phyloP scores from a whole-genome alignment of 2,329 filamentous ascomycete genomes.

The Myriosclerotinia curreyana region DNA sequence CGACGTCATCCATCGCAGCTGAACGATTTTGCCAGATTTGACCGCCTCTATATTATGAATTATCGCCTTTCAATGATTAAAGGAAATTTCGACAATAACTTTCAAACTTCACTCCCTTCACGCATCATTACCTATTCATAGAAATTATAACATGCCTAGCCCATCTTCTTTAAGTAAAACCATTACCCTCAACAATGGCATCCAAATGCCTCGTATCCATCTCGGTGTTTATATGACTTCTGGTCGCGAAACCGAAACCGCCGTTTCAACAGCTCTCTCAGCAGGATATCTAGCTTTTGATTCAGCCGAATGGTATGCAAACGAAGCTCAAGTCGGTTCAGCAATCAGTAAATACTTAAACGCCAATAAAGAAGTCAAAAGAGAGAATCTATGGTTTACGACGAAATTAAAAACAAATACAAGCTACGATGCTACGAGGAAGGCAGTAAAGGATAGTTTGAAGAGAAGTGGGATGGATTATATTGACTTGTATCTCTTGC shows the following conservation, averaged over 20 bases:
- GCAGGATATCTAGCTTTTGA: constrained; percentile 54
- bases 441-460: constrained; percentile 63
- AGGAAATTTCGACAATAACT: not conserved
- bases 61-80: not conserved
- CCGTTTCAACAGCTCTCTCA: constrained; percentile 47
- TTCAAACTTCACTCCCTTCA: not conserved
- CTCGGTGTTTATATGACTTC: constrained; percentile 72
- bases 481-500: constrained; percentile 75
- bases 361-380: constrained; percentile 52
- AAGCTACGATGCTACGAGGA: constrained; percentile 64
- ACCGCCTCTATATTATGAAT: constrained; percentile 16
- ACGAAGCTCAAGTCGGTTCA: constrained; percentile 67
- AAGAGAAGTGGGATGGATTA: constrained; percentile 66
- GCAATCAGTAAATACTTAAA: constrained; percentile 59
- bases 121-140: not conserved
- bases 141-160: not conserved
- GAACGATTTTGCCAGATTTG: not conserved
- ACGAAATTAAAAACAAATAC: constrained; percentile 66
- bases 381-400: constrained; percentile 75
- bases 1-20: constrained; percentile 14
- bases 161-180: constrained; percentile 11
- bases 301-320: constrained; percentile 57
- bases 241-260: constrained; percentile 54
- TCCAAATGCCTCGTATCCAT: constrained; percentile 67
- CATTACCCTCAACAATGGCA: constrained; percentile 28